Evolutionary conservation across 257 asterid genomes (phyloP).

Genomic region (Scutellaria minor): DNA sequence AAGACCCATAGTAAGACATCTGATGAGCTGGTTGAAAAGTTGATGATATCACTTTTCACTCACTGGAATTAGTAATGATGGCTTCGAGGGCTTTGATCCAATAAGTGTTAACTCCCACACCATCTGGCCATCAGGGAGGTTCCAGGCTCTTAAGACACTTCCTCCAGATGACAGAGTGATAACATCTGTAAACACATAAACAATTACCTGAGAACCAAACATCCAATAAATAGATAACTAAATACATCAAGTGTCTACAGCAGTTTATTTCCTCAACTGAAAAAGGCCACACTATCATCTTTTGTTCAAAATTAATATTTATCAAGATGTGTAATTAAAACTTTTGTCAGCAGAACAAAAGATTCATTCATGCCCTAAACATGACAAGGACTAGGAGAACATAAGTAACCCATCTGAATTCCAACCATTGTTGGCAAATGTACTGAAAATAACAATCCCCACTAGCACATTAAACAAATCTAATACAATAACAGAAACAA

Average conservation of each 20-base stretch:
- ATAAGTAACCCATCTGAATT: neutral
- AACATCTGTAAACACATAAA: conserved; percentile 65
- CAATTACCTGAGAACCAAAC: conserved; percentile 22
- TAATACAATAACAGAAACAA: neutral
- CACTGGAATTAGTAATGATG: conserved; percentile 72
- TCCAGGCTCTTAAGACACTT: conserved; percentile 93
- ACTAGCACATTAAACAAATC: conserved; percentile 15
- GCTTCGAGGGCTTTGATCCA: conserved; percentile 64
- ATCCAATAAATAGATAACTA: neutral
- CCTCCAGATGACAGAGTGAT: conserved; percentile 86
- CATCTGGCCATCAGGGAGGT: conserved; percentile 99
- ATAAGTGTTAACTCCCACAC: conserved; percentile 88
- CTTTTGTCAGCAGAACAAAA: conserved; percentile 19
- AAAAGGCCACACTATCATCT: neutral
- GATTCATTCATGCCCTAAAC: conserved; percentile 25
- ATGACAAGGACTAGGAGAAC: neutral
- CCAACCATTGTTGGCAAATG: neutral
- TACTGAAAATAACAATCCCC: conserved; percentile 26
- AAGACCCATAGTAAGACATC: conserved; percentile 18
- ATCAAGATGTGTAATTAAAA: conserved; percentile 3
- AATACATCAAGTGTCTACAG: neutral
- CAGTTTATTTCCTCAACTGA: conserved; percentile 6
- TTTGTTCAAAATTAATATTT: conserved; percentile 9
- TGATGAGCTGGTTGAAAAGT: neutral
- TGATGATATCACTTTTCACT: conserved; percentile 45